Base-by-base conservation (phyloP, 257 asterid species). In the Henckelia pumila region DNA sequence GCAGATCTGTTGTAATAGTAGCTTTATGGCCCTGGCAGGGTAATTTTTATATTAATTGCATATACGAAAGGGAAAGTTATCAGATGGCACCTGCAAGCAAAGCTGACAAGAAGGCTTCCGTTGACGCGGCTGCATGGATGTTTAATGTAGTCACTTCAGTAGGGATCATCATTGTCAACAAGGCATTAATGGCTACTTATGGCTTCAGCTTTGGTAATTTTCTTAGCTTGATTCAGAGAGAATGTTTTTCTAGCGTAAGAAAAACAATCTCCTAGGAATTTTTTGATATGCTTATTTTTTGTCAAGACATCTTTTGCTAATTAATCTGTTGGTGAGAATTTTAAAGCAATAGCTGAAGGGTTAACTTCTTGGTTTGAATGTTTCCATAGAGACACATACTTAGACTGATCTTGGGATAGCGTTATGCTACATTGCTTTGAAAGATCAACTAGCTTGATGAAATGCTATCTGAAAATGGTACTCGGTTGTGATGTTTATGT, bases 61-160 rank as follows among this genome's bases (percentile, higher is more conserved):
- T 47, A 47, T 16, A 0, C 20, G 21, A 47, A 74, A 69, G 68
- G 59, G 7, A 49, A 67, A 57, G 28, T 47, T 73, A 61, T 47
- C 20, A 53, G 72, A 93, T 93, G 99, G 95, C 95, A 40, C 86
- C 97, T 53, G 30, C 92, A 73, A 88, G 82, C 87, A 88, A 85
- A 86, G 97, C 96, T 63, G 93, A 94, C 67, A 87, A 94, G 83
- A 94, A 91, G 82, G 99, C 99, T 75, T 80, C 97, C 55, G 81
- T 84, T 29, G 96, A 90, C 82, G 86, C 89, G 14, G 95, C 89
- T 56, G 97, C 97, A 67, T 94, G 97, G 99, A 73, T 79, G 89
- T 88, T 94, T 87, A 94, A 94, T 76, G 95, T 94, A 60, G 97
- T 90, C 67, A 88, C 97, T 63, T 93, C 99, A 19, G 99, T 91